A percentile compares a stretch with the other conserved stretches of the same genome.
Conservation (phyloP, 73 alveolate genomes). For the Tetrahymena thermophila region DNA sequence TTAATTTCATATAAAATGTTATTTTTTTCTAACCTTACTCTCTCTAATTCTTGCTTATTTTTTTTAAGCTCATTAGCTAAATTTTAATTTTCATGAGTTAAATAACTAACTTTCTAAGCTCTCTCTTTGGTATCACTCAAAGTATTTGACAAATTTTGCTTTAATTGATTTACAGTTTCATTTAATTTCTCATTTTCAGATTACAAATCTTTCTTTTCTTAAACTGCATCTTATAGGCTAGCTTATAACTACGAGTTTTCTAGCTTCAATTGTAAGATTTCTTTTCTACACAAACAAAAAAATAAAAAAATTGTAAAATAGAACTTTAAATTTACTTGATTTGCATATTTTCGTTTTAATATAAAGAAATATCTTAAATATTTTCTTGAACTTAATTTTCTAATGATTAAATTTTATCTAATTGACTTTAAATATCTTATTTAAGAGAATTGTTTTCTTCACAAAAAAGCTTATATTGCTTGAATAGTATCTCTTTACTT, state of each 20-base stretch:
- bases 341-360: neutral
- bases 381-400: neutral
- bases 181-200: neutral
- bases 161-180: neutral
- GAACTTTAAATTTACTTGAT: neutral
- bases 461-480: neutral
- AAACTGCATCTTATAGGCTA: neutral
- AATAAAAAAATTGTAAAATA: neutral
- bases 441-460: neutral
- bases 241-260: neutral
- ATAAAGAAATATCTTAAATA: neutral
- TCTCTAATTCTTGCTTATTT: neutral
- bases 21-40: neutral
- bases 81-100: neutral
- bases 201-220: neutral
- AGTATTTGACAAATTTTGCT: neutral
- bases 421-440: neutral
- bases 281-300: neutral
- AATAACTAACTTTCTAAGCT: neutral
- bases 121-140: neutral
- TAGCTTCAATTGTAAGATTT: neutral
- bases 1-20: neutral
- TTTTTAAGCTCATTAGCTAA: neutral
- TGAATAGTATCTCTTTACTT: neutral
- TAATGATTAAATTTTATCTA: neutral